Conservation (phyloP, 371 early-diverging fungal species). For the Dinochytrium kinnereticum region DNA sequence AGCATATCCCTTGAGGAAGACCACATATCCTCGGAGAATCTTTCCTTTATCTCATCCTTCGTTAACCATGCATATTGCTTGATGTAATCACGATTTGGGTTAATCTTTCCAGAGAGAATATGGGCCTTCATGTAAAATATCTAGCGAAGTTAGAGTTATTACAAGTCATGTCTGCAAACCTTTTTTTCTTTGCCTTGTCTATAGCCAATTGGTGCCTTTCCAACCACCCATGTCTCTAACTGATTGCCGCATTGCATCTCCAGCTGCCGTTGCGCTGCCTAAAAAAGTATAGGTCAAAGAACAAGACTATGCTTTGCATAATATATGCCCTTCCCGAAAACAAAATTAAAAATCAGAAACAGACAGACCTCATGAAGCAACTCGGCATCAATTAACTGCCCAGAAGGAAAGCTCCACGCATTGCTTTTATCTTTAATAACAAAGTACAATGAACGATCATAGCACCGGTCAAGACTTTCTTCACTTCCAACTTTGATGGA, state of each 20-base stretch:
- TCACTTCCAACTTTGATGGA: slow-evolving; percentile 68
- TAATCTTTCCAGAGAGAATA: slow-evolving; percentile 76
- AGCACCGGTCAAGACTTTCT: slow-evolving; percentile 75
- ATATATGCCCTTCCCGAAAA: neutral
- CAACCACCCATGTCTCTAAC: slow-evolving; percentile 77
- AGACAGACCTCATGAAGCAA: slow-evolving; percentile 65
- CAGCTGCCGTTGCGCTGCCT: slow-evolving; percentile 76
- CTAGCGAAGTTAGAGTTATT: slow-evolving; percentile 33
- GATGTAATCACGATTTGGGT: slow-evolving; percentile 62
- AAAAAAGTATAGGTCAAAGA: slow-evolving; percentile 4
- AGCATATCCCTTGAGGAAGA: slow-evolving; percentile 75
- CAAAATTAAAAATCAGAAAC: neutral
- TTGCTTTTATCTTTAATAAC: slow-evolving; percentile 71
- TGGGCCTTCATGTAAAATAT: slow-evolving; percentile 89
- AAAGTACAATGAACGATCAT: slow-evolving; percentile 76
- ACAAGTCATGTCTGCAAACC: slow-evolving; percentile 25
- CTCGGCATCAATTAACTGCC: slow-evolving; percentile 67
- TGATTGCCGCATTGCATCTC: slow-evolving; percentile 72
- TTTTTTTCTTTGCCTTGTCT: slow-evolving; percentile 37
- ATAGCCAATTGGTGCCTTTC: slow-evolving; percentile 72
- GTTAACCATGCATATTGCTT: slow-evolving; percentile 84
- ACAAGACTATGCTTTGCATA: neutral
- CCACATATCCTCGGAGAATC: slow-evolving; percentile 74
- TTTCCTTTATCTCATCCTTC: slow-evolving; percentile 70
- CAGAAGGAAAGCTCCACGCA: slow-evolving; percentile 80